phyloP scores from a whole-genome alignment of 2,329 filamentous ascomycete genomes.

The Bipolaris sorokiniana region DNA sequence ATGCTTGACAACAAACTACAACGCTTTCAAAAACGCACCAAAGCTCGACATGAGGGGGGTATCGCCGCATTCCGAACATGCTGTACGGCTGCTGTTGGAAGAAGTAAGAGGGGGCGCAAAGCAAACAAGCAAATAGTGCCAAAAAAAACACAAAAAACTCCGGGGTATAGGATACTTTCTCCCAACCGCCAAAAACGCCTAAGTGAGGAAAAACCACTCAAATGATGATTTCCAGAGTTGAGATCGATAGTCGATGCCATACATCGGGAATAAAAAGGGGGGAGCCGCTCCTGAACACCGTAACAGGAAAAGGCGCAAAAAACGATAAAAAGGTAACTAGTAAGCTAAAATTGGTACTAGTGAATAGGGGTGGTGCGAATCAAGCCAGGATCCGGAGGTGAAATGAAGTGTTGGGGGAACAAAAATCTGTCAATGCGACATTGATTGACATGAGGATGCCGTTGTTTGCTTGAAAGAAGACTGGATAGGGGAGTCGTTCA shows the following conservation, averaged over 20 bases:
- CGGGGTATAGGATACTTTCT: slow-evolving; percentile 39
- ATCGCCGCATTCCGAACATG: not conserved
- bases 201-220: not conserved
- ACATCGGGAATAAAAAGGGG: slow-evolving; percentile 4
- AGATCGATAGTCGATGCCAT: slow-evolving; percentile 10
- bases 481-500: not conserved
- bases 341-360: slow-evolving; percentile 23
- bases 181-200: slow-evolving; percentile 26
- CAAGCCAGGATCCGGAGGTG: slow-evolving; percentile 25
- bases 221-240: slow-evolving; percentile 15
- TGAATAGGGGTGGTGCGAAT: slow-evolving; percentile 14
- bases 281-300: not conserved
- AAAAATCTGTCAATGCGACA: not conserved
- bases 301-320: not conserved
- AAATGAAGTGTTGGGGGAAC: slow-evolving; percentile 16
- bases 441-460: slow-evolving; percentile 7
- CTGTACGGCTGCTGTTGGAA: not conserved
- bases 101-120: not conserved
- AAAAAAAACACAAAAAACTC: slow-evolving; percentile 11
- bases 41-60: not conserved
- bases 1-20: not conserved
- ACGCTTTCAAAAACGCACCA: not conserved
- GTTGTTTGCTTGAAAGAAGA: slow-evolving; percentile 2
- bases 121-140: not conserved
- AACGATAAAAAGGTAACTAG: not conserved